Percentiles rank a stretch among this genome's conserved stretches.
Evolutionary conservation across 1,139 yeast species (phyloP).

Genomic region (Ogataea hybrid): DNA sequence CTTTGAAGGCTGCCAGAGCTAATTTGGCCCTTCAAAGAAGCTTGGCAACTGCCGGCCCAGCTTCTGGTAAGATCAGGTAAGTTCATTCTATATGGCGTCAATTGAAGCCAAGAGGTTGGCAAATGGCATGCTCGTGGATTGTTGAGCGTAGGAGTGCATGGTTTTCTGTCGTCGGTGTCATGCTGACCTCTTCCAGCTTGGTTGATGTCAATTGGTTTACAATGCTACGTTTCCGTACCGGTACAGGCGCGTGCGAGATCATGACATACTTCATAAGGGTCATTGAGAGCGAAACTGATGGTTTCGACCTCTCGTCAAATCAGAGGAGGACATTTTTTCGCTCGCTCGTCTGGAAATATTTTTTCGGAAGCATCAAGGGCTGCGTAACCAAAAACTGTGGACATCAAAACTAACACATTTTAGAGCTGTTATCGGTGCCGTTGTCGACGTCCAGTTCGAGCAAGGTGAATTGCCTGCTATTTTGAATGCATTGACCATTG

Average conservation of each 20-base stretch:
- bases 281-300: background rate
- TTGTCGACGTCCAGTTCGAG: slow-evolving; percentile 98
- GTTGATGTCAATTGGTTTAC: slow-evolving; percentile 4
- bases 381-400: slow-evolving; percentile 17
- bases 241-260: background rate
- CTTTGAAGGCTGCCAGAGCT: slow-evolving; percentile 88
- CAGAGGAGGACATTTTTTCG: slow-evolving; percentile 33
- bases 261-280: background rate
- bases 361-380: slow-evolving; percentile 17
- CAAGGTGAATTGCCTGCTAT: slow-evolving; percentile 97
- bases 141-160: background rate
- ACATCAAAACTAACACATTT: slow-evolving; percentile 13
- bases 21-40: slow-evolving; percentile 75
- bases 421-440: slow-evolving; percentile 99
- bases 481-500: slow-evolving; percentile 92
- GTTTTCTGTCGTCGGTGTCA: background rate
- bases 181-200: background rate
- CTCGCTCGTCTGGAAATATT: slow-evolving; percentile 12
- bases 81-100: slow-evolving; percentile 34
- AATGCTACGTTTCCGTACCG: slow-evolving; percentile 1
- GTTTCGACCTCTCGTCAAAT: slow-evolving; percentile 32
- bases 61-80: slow-evolving; percentile 88
- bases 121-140: too few species aligned
- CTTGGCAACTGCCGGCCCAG: slow-evolving; percentile 84
- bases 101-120: slow-evolving; percentile 1